Evolutionary conservation across 202 grass and related monocot species (phyloP), one percentile per base, ranked within the genome.

Genomic region (Carex arenaria): DNA sequence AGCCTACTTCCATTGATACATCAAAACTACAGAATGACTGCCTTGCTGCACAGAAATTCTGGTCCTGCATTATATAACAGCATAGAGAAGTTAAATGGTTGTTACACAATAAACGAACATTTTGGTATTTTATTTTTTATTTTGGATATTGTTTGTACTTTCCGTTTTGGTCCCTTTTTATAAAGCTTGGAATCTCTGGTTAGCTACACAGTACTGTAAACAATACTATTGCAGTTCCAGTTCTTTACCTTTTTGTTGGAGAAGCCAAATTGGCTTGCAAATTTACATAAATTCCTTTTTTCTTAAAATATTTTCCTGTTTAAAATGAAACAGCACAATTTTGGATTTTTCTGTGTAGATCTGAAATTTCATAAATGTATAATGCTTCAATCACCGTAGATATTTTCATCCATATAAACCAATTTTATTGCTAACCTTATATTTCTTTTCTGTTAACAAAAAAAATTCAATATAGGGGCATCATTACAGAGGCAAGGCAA

Each of bases 401-500:
- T 42, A 2, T 55, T 55, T 55, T 18, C 26, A 55, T 64, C 78
- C 34, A 49, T 80, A 18, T 23, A 64, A 80, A 13, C 78, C 28
- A 34, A 56, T 76, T 76, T 11, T 49, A 72, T 72, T 49, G 13
- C 51, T 34, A 78, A 60, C 52, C 28, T 78, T 60, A 10, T 60
- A 59, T 60, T 32, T 60, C 4, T 59, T 78, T 60, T 60, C 23
- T 79, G 17, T 36, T n/a, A n/a, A 60, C 26, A 17, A 38, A 81
- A 64, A 64, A 80, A 64, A 64, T 64, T 80, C 78, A 64, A 78
- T 71, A 71, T 89, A 99, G 96, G 96, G 66, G 93, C 96, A 78
- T 99, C 96, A 1, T 81, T 94, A 61, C 96, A 99, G 81, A 92
- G 93, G 81, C 96, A 99, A 91, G 93, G 93, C 5, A 99, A 92